Base-by-base conservation (phyloP, 2,329 filamentous ascomycete species). In the Bipolaris bicolor region DNA sequence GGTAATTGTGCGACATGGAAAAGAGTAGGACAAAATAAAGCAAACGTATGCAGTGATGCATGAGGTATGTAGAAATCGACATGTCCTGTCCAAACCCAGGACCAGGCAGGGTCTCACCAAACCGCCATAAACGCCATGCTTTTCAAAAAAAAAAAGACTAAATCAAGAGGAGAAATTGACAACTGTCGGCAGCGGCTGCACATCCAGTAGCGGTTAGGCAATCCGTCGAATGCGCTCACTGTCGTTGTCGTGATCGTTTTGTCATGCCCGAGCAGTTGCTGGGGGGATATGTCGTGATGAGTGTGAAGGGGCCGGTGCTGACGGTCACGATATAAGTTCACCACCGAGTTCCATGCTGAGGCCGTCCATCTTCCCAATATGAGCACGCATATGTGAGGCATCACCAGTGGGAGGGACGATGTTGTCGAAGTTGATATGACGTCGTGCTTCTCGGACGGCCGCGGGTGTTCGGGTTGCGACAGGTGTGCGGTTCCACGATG, bases 381-480 rank as follows among this genome's bases (percentile, higher is more conserved):
- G 76, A 34, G 55, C 39, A 43, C 64, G 70, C 49, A 76, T 67
- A 47, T 76, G 59, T 67, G 82, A 60, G 47, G 78, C 82, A 22
- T 81, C 80, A 34, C 76, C 74, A 43, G 78, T 80, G 0, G 86
- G 85, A 33, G 85, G 85, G 53, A 84, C 76, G n/a, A 90, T 82
- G 52, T 87, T 86, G 71, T 96, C 92, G 77, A 96, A 96, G 52
- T 93, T 96, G 57, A 97, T 81, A 61, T 88, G 84, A 72, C 90
- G 86, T 68, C 91, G 82, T n/a, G 90, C 84, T 45, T 90, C 86
- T 65, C 87, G 91, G 55, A 81, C 81, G 26, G 86, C 83, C 10
- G 86, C 78, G 10, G 92, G 92, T 0, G 92, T 96, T 75, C 90
- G 91, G 16, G 74, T 73, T 7, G 80, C 78, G 15, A 79, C 80